These are phyloP conservation scores for Boletus eberwhitei DNA, from an alignment of 768 basidiomycete genomes.

Conservation along the genomic window DNA sequence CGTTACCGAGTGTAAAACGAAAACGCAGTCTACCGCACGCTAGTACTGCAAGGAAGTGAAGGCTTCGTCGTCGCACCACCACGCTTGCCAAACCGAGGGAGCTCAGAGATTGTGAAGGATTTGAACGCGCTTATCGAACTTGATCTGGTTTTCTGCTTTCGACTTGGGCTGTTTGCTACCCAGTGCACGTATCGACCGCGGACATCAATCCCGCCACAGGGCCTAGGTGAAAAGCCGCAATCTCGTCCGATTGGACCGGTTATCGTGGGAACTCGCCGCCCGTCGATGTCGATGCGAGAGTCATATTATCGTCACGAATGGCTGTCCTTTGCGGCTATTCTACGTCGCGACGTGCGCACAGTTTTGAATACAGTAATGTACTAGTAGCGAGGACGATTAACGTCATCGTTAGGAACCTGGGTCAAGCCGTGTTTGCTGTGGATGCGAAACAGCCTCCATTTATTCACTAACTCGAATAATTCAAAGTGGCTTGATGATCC, in stretches of 20 bases:
- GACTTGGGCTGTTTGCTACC: background rate
- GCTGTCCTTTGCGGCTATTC: background rate
- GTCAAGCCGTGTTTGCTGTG: background rate
- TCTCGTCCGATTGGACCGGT: background rate
- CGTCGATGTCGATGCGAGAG: no score
- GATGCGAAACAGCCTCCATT: background rate
- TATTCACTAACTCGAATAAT: background rate
- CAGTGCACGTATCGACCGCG: constrained; percentile 4
- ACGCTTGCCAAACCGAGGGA: no score
- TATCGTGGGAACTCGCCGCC: no score
- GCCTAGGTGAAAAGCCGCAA: background rate
- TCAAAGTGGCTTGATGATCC: background rate
- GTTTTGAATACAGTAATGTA: no score
- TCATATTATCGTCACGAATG: background rate
- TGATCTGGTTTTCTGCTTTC: background rate
- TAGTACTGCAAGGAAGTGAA: background rate
- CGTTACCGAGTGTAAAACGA: no score
- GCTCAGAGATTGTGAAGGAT: background rate
- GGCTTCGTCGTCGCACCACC: background rate
- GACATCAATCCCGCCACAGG: background rate
- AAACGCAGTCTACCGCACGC: background rate
- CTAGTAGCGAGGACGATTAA: background rate
- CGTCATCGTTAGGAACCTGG: background rate
- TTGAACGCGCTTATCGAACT: background rate
- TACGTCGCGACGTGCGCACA: no score